Base-by-base conservation (phyloP, 768 basidiomycete species). In the Hypholoma sublateritium region DNA sequence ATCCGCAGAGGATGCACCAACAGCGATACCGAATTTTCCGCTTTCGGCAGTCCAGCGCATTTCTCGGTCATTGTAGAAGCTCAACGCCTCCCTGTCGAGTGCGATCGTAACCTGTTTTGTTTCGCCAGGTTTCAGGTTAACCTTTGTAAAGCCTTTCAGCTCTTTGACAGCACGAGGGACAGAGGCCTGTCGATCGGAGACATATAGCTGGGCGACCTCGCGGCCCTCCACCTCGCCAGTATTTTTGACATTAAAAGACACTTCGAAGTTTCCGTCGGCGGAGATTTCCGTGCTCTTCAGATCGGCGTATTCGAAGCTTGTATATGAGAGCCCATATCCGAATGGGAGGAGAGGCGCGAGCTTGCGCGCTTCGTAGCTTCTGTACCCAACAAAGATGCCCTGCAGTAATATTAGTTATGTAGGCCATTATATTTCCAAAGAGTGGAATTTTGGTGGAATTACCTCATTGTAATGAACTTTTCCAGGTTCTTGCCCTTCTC, bases 251-350 rank as follows among this genome's bases (percentile, higher is more conserved):
- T 64, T 73, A 69, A 83, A 81, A 6, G 73, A 67, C 3, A 81
- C 69, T 0, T 67, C 67, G 60, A 79, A 79, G 3, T 67, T 60
- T 9, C 76, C 67, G 14, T 68, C 62, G 12, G 68, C 50, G 13
- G 70, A 74, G 56, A 77, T 65, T 37, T 63, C 46, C 0, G 75
- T 71, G 37, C 73, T 63, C 17, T 63, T 49, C 47, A 84, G 70
- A 48, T 71, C 65, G 13, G 78, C 74, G 62, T 83, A 80, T n/a
- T 76, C 70, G 67, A 86, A 87, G 7, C 74, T 72, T 8, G 86
- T 79, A 68, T 87, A 87, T 0, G 82, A 83, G 17, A 88, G 76
- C 16, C 86, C 86, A 64, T 72, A 76, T 46, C 83, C 82, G 65
- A 86, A 85, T 9, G 80, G 74, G 66, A 83, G 84, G 21, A 80